Evolutionary conservation across 768 basidiomycete genomes (phyloP), one percentile per base, ranked within the genome.

Genomic region (Fomitopsis pulvina): DNA sequence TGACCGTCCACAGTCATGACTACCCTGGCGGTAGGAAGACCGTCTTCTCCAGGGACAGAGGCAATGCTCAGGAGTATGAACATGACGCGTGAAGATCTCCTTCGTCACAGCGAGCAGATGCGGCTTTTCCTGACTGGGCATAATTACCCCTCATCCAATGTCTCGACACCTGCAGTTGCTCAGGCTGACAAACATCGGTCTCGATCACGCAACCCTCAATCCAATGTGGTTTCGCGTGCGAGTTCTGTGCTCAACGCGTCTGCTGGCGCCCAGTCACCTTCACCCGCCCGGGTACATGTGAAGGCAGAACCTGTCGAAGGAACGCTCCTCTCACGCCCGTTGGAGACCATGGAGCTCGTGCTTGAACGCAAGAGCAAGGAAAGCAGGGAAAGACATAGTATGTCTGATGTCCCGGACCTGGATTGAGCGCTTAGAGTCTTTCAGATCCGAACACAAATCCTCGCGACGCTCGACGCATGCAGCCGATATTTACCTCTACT

Each of bases 261-360:
- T 37, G 52, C 50, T 25, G 38, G 49, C 7, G 61, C 64, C 25
- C 61, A 54, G 28, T 65, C 66, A 12, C 77, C 81, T 21, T 56
- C 64, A 11, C 56, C 69, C 11, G 78, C 80, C 11, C 68, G 68
- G 28, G 82, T 82, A 1, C 81, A 83, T 22, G 73, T 85, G 54
- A 85, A 87, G 64, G 67, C 75, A 1, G 84, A 86, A 59, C 77
- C 78, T 8, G 60, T 66, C 41, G 83, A 86, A 50, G 64, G 62
- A 21, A 46, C 68, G 39, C 63, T 76, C 45, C 75, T 80, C 11
- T 63, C 72, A 21, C 78, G 83, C 26, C 79, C 76, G 29, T 78
- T 79, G 66, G 83, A 84, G 55, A 85, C 75, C 61, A 88, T 89
- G 87, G 83, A 89, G 54, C 68, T 78, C 68, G 78, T 89, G 37